Evolutionary conservation across 2,329 filamentous ascomycete species (phyloP), one percentile per base, ranked within the genome.

Genomic region (Fusarium sp.): DNA sequence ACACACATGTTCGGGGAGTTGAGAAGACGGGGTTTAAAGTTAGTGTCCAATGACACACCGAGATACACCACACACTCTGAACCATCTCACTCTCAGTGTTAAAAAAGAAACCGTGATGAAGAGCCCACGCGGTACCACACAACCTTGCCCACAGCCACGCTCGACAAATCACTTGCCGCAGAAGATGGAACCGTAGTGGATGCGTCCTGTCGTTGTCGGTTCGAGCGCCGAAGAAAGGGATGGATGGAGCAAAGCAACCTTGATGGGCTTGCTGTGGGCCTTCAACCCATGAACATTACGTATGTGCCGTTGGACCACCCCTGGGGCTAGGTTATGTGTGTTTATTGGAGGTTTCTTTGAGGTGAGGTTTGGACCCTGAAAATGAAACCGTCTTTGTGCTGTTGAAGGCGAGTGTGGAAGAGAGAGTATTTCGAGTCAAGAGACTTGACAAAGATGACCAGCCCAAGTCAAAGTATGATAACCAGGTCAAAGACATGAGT

Each of bases 241-340:
- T 60, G 60, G 35, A 22, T 62, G 64, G 20, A 7, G 7, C 33
- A 22, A 24, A 77, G 43, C 22, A 48, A 48, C 76, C 76, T 74
- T 77, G 76, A 77, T 77, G 74, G 54, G 54, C 27, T 54, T 73
- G 58, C 24, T 35, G 48, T 43, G 48, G 48, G 27, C 48, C 48
- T 58, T 58, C 59, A 20, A 20, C 43, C 37, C 20, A 48, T 48
- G 43, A 27, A 48, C 24, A 65, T 58, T 68, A 65, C 61, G 61
- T 68, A 59, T 54, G 71, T 67, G 57, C 62, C 58, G 60, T 22
- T 57, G 48, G 8, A 20, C 20, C 22, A 48, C 52, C 61, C 64
- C 50, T 65, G 57, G 57, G 48, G 39, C 61, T 50, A 31, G 48
- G 18, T n/a, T n/a, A 52, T 67, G 45, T 24, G 24, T 31, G 29